Evolutionary conservation across 1,284 basidiomycete genomes (phyloP).

Genomic region (Pseudozyma flocculosa): DNA sequence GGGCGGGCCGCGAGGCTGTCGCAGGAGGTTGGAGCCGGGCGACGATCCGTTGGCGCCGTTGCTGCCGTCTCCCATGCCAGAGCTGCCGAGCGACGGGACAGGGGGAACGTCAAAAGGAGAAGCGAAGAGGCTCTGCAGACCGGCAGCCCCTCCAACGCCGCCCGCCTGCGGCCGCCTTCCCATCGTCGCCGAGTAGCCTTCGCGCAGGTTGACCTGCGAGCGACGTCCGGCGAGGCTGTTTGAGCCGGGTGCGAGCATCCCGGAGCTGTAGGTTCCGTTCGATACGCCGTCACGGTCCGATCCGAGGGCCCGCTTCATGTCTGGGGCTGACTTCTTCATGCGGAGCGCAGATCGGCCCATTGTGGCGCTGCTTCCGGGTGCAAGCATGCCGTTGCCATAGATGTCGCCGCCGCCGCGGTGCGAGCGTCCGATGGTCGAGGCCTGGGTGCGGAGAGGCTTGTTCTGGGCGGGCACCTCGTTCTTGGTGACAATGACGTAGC

Average conservation of each 20-base stretch:
- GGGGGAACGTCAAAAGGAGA: slow-evolving; percentile 48
- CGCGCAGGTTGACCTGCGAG: slow-evolving; percentile 44
- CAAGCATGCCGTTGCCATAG: slow-evolving; percentile 18
- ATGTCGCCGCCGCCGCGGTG: slow-evolving; percentile 10
- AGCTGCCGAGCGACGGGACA: slow-evolving; percentile 28
- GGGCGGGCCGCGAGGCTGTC: slow-evolving; percentile 44
- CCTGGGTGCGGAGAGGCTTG: slow-evolving; percentile 40
- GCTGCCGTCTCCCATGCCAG: slow-evolving; percentile 5
- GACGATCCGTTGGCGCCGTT: slow-evolving; percentile 12
- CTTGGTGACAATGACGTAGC: slow-evolving; percentile 78
- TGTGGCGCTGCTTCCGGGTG: slow-evolving; percentile 34
- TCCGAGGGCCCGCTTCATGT: slow-evolving; percentile 44
- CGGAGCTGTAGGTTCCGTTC: slow-evolving; percentile 6
- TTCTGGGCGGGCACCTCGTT: slow-evolving; percentile 30
- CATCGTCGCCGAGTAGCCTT: slow-evolving; percentile 40
- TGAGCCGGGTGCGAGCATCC: slow-evolving; percentile 9
- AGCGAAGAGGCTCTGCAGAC: slow-evolving; percentile 45
- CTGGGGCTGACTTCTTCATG: slow-evolving; percentile 54
- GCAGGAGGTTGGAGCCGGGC: slow-evolving; percentile 20
- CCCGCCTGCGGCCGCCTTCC: slow-evolving; percentile 57
- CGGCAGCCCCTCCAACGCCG: slow-evolving; percentile 38
- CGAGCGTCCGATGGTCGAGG: slow-evolving; percentile 46
- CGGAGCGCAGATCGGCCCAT: slow-evolving; percentile 43
- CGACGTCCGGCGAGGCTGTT: slow-evolving; percentile 23
- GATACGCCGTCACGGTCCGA: slow-evolving; percentile 8